These are phyloP conservation scores for Calophaca sinica DNA, from an alignment of 306 rosid genomes.

Conservation along the genomic window DNA sequence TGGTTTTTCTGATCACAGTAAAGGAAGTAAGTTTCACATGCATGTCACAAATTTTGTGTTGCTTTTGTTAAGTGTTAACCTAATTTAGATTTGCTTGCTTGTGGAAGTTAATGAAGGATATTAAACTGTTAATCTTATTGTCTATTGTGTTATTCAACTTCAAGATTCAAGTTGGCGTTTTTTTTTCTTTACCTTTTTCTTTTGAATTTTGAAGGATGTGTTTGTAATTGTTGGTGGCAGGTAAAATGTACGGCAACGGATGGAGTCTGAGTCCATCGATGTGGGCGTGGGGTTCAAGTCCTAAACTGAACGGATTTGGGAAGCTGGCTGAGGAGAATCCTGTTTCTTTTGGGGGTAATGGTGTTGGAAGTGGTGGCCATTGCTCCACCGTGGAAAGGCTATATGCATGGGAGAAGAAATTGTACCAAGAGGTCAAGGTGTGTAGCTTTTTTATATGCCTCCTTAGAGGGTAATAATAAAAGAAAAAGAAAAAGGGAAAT, in stretches of 20 bases:
- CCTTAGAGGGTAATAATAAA: constrained; percentile 35
- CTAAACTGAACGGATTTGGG: constrained; percentile 64
- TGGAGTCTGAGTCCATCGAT: constrained; percentile 72
- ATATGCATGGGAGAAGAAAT: constrained; percentile 94
- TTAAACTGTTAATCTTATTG: too few species aligned
- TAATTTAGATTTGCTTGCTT: constrained; percentile 10
- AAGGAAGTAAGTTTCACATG: constrained; percentile 62
- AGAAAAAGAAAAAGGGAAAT: constrained; percentile 26
- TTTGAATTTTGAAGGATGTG: constrained; percentile 33
- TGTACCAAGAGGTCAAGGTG: constrained; percentile 93
- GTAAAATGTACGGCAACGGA: constrained; percentile 73
- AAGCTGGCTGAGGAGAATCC: constrained; percentile 56
- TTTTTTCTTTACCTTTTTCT: background rate
- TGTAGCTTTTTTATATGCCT: constrained; percentile 17
- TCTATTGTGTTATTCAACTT: background rate
- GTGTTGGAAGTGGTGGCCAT: constrained; percentile 62
- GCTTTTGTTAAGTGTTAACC: background rate
- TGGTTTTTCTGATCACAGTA: constrained; percentile 62
- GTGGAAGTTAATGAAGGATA: background rate
- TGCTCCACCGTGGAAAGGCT: constrained; percentile 86
- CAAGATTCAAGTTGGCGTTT: background rate
- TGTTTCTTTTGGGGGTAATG: constrained; percentile 49
- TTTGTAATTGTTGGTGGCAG: constrained; percentile 52
- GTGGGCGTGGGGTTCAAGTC: constrained; percentile 80
- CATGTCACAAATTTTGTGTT: constrained; percentile 23